These are phyloP conservation scores for Fusarium sp. DNA, from an alignment of 2,329 filamentous ascomycete genomes.

Conservation along the genomic window DNA sequence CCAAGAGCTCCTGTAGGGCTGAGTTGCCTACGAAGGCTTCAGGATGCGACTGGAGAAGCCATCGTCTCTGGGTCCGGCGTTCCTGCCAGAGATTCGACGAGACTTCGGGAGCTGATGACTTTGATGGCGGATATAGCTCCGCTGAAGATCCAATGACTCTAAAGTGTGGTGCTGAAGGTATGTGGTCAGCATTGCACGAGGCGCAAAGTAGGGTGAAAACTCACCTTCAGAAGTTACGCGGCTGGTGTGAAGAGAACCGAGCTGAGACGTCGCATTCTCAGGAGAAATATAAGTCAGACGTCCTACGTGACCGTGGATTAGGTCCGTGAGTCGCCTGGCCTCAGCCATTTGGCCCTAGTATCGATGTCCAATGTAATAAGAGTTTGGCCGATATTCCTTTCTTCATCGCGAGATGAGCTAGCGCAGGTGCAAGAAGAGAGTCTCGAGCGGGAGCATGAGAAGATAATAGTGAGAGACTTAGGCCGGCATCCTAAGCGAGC, in stretches of 20 bases:
- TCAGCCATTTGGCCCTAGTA: conserved; percentile 54
- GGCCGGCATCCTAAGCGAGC: conserved; percentile 30
- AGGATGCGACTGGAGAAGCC: conserved; percentile 64
- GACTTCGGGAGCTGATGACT: conserved; percentile 31
- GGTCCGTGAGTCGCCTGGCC: conserved; percentile 46
- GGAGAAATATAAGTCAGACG: conserved; percentile 47
- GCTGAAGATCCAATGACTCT: conserved; percentile 47
- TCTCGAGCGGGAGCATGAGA: conserved; percentile 36
- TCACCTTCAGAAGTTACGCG: conserved; percentile 45
- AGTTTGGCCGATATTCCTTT: conserved; percentile 41
- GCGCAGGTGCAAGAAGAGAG: conserved; percentile 30
- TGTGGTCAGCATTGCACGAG: conserved; percentile 9
- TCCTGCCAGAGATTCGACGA: conserved; percentile 46
- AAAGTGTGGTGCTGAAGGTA: conserved; percentile 47
- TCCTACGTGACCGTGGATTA: conserved; percentile 50
- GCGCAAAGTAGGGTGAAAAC: conserved; percentile 25
- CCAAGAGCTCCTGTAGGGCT: conserved; percentile 47
- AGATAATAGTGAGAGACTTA: conserved; percentile 18
- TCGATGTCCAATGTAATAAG: conserved; percentile 45
- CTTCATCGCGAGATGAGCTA: conserved; percentile 49
- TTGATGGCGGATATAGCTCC: conserved; percentile 51
- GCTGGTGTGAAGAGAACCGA: conserved; percentile 47
- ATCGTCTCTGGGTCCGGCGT: conserved; percentile 56
- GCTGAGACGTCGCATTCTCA: conserved; percentile 34
- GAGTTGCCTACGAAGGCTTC: conserved; percentile 59